Evolutionary conservation across 2,329 filamentous ascomycete species (phyloP).

Genomic region (Aspergillus sp.): DNA sequence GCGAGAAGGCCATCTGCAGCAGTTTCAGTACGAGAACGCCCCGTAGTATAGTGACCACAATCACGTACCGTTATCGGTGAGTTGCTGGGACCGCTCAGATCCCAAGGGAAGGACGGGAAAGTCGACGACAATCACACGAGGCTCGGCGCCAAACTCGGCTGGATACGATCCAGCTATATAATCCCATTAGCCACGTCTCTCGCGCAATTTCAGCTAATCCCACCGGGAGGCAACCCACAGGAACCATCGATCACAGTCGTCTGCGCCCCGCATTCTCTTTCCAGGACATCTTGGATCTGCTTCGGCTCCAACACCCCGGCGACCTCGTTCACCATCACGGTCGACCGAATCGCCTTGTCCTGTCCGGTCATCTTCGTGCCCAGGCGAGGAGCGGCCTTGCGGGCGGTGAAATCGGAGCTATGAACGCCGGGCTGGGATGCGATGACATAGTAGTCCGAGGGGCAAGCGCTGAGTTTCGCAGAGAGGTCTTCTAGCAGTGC

Average conservation of each 20-base stretch:
- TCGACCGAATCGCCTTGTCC: constrained; percentile 54
- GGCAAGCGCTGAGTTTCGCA: constrained; percentile 61
- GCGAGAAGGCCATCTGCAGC: constrained; percentile 47
- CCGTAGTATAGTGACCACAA: background rate
- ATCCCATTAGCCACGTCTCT: constrained; percentile 15
- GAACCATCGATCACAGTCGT: constrained; percentile 44
- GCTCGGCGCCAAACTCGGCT: constrained; percentile 34
- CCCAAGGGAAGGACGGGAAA: constrained; percentile 43
- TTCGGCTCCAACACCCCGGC: constrained; percentile 48
- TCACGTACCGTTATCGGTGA: constrained; percentile 44
- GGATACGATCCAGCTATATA: constrained; percentile 40
- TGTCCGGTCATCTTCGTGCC: constrained; percentile 49
- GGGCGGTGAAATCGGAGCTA: constrained; percentile 63
- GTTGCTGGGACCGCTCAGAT: constrained; percentile 36
- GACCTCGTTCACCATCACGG: constrained; percentile 53
- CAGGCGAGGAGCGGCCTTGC: constrained; percentile 54
- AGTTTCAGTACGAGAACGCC: background rate
- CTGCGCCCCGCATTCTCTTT: constrained; percentile 49
- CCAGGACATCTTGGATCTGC: constrained; percentile 43
- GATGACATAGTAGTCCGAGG: constrained; percentile 73
- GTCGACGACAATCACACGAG: constrained; percentile 45
- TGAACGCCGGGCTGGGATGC: constrained; percentile 74
- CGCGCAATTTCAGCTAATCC: constrained; percentile 2
- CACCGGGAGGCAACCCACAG: constrained; percentile 28
- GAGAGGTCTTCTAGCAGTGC: constrained; percentile 44